Percentiles rank a stretch among this genome's conserved stretches.
These are phyloP conservation scores for Trichophyton equinum DNA, from an alignment of 2,329 filamentous ascomycete species.

Conservation along the genomic window DNA sequence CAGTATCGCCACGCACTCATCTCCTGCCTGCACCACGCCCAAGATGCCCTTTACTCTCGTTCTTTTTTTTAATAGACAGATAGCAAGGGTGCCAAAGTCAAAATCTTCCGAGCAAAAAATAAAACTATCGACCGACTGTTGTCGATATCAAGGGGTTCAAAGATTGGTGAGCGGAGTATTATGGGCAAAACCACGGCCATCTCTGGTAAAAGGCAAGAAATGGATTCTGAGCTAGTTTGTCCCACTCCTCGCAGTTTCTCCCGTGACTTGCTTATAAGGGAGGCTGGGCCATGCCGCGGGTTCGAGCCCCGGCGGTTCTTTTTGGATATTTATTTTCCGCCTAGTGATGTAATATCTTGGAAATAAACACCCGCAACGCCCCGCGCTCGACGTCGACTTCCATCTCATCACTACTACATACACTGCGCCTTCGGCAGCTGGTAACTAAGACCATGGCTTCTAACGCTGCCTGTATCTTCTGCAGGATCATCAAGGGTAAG, in stretches of 20 bases:
- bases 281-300: background rate
- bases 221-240: constrained; percentile 59
- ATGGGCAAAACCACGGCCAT: constrained; percentile 55
- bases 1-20: background rate
- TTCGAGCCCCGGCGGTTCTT: constrained; percentile 20
- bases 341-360: background rate
- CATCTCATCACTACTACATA: background rate
- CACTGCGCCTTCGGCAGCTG: constrained; percentile 1
- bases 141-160: constrained; percentile 39
- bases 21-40: background rate
- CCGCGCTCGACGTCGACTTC: background rate
- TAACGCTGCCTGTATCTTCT: constrained; percentile 73
- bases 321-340: background rate
- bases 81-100: background rate
- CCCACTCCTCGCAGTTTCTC: constrained; percentile 43
- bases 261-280: constrained; percentile 6
- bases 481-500: constrained; percentile 89
- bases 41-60: background rate
- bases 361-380: background rate
- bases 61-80: background rate
- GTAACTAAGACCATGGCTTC: constrained; percentile 10
- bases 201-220: constrained; percentile 73
- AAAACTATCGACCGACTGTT: constrained; percentile 33
- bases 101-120: constrained; percentile 16
- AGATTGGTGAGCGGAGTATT: constrained; percentile 48